Base-by-base conservation (phyloP, 2,329 filamentous ascomycete genomes). In the Exophiala sideris region DNA sequence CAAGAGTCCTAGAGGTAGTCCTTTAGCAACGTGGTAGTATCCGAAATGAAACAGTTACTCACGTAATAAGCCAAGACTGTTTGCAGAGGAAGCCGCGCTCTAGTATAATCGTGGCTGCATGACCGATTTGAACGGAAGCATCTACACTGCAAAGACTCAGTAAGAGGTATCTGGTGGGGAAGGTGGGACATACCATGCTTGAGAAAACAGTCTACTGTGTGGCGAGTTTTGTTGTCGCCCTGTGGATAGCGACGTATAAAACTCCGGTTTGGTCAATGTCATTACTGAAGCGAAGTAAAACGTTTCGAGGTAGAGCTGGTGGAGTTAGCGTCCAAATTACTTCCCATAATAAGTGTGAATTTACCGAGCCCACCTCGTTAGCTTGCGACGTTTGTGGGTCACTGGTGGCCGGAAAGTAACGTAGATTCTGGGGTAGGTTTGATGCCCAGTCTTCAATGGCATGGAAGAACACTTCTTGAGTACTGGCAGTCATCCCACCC, bases 401-500 rank as follows among this genome's bases (percentile, higher is more conserved):
- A 10, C 11, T 16, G 45, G 11, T 35, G n/a, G 34, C 14, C 32
- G 45, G 20, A n/a, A 35, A 47, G 45, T 47, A 35, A 12, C 45
- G 45, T 14, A 47, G 45, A 47, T 47, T 47, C 32, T 47, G 45
- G 20, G 45, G 45, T 34, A 47, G 45, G 6, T 36, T 20, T 11
- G 45, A 33, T 14, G 45, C 45, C 45, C 45, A 47, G 7, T 7
- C 45, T 14, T 47, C 45, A 14, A 47, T 20, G 11, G 45, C 32
- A 35, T 35, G 45, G 45, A 47, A 47, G 45, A 47, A 47, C n/a
- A 29, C 20, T 33, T 47, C 45, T 34, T 47, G 20, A 47, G 12
- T 33, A 33, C 10, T 16, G 32, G 32, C 2, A 35, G 8, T 34
- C 45, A 24, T 47, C 3, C 14, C 10, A 9, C 21, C 21, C 24